These are phyloP conservation scores for Blyttiomyces sp. DNA, from an alignment of 371 early-diverging fungal species.

Conservation along the genomic window DNA sequence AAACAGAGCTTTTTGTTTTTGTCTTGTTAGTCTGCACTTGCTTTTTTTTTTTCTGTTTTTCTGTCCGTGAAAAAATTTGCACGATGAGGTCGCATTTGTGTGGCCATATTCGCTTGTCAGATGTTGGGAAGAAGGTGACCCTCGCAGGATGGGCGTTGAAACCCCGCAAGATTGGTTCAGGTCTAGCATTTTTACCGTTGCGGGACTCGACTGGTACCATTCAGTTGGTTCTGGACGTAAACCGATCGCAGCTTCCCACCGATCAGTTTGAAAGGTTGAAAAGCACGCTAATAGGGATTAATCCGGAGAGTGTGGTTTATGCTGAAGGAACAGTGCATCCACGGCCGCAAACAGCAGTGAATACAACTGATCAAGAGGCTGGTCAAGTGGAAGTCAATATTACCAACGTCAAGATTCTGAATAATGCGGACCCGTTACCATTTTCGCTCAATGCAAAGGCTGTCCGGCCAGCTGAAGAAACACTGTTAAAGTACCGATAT, in stretches of 20 bases:
- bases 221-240: slow-evolving; percentile 52
- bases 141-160: slow-evolving; percentile 27
- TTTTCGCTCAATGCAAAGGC: slow-evolving; percentile 40
- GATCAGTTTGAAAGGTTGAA: slow-evolving; percentile 20
- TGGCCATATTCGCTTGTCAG: too few species aligned
- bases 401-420: slow-evolving; percentile 59
- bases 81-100: too few species aligned
- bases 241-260: not conserved
- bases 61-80: too few species aligned
- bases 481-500: slow-evolving; percentile 73
- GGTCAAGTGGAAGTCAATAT: slow-evolving; percentile 64
- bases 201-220: slow-evolving; percentile 65
- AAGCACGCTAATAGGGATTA: slow-evolving; percentile 45
- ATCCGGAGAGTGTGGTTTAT: slow-evolving; percentile 65
- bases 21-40: too few species aligned
- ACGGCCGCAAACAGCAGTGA: slow-evolving; percentile 53
- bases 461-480: slow-evolving; percentile 73
- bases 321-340: slow-evolving; percentile 57
- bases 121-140: too few species aligned
- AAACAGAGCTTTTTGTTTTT: too few species aligned
- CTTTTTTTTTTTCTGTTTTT: too few species aligned
- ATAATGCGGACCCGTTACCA: slow-evolving; percentile 69
- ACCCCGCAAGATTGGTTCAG: slow-evolving; percentile 27
- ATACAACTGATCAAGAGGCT: slow-evolving; percentile 25
- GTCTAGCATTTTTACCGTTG: slow-evolving; percentile 64